These are phyloP conservation scores for Amanita polypyramis DNA, from an alignment of 768 basidiomycete species.

Conservation along the genomic window DNA sequence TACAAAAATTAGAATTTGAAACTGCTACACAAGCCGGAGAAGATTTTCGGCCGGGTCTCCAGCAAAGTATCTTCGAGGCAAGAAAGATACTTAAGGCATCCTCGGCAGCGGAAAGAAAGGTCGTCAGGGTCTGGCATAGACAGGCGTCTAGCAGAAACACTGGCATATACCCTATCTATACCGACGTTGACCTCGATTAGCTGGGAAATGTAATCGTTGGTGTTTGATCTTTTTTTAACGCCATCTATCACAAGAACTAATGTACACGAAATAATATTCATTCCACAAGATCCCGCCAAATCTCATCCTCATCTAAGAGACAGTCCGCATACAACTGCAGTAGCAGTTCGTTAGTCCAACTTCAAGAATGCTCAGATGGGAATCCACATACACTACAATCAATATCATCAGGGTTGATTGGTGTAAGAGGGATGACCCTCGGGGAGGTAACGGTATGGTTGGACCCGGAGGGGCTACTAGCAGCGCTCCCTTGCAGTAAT, in stretches of 20 bases:
- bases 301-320: slow-evolving; percentile 24
- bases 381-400: background rate
- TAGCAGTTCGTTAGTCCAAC: background rate
- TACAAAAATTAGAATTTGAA: background rate
- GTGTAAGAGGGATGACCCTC: background rate
- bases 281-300: slow-evolving; percentile 20
- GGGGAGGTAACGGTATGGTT: background rate
- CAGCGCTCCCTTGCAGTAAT: background rate
- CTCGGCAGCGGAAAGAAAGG: too few species aligned
- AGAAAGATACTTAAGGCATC: background rate
- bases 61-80: background rate
- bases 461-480: background rate
- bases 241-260: too few species aligned
- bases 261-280: background rate
- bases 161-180: too few species aligned
- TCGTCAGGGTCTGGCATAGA: background rate
- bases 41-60: background rate
- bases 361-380: background rate
- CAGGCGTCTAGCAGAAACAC: too few species aligned
- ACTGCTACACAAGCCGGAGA: too few species aligned
- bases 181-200: too few species aligned
- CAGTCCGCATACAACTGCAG: slow-evolving; percentile 25
- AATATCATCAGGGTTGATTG: slow-evolving; percentile 1
- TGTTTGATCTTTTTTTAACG: too few species aligned
- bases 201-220: too few species aligned